Conservation (phyloP, 2,329 filamentous ascomycete genomes). For the Aspergillaceae sp. region DNA sequence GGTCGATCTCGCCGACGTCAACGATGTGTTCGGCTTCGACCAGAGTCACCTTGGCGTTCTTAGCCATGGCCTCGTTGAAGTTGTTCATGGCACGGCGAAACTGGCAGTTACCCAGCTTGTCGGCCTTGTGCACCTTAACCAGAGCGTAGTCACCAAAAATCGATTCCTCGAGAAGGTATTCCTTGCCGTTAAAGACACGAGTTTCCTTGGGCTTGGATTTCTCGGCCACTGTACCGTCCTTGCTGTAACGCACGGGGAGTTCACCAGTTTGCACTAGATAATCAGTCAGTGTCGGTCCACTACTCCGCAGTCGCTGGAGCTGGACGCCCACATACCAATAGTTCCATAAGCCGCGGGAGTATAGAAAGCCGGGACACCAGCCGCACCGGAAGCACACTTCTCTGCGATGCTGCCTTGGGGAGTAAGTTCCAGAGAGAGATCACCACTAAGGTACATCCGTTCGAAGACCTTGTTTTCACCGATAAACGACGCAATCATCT, state of each 20-base stretch:
- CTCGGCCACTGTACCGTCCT: conserved; percentile 70
- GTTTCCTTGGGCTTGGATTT: conserved; percentile 60
- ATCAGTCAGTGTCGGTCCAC: background rate
- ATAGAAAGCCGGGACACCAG: conserved; percentile 81
- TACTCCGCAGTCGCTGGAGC: background rate
- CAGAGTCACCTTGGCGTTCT: conserved; percentile 69
- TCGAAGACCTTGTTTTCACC: conserved; percentile 82
- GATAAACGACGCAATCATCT: conserved; percentile 67
- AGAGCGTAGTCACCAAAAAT: conserved; percentile 70
- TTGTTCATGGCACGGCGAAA: conserved; percentile 69
- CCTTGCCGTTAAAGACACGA: conserved; percentile 62
- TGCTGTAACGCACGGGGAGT: conserved; percentile 66
- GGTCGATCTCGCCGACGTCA: conserved; percentile 60
- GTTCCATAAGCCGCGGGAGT: conserved; percentile 73
- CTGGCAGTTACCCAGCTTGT: conserved; percentile 68
- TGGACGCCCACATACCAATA: conserved; percentile 36
- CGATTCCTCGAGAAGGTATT: conserved; percentile 68
- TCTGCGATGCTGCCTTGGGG: conserved; percentile 86
- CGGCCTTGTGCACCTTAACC: conserved; percentile 66
- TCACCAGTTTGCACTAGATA: conserved; percentile 38
- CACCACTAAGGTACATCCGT: conserved; percentile 73
- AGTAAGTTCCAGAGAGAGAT: conserved; percentile 79
- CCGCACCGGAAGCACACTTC: conserved; percentile 73
- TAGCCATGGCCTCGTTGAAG: conserved; percentile 69
- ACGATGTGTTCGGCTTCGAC: conserved; percentile 84